Base-by-base conservation (phyloP, 2,329 filamentous ascomycete species). In the Penicillium occitanis region DNA sequence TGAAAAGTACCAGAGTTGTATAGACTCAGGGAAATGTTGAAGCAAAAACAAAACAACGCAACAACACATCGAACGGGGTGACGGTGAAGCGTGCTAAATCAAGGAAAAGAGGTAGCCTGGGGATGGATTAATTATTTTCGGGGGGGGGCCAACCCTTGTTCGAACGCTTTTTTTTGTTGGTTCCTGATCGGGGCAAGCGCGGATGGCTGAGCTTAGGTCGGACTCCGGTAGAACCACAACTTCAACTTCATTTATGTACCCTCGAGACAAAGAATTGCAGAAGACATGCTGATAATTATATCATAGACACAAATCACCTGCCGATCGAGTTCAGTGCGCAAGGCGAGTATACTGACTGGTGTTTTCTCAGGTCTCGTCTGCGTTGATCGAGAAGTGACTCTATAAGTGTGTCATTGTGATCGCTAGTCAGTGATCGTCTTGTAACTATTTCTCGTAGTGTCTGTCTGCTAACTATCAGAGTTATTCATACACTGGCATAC, bases 121-220 rank as follows among this genome's bases (percentile, higher is more conserved):
- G 53, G n/a, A 57, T 40, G 33, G 33, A 37, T 57, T 55, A 55
- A 55, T 55, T 57, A 57, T 57, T 57, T 37, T 57, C 53, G 53
- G 53, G 53, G n/a, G 53, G 48, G 48, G 8, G 40, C 53, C 53
- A 37, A 37, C 53, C n/a, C 3, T 19, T 30, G 28, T 8, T n/a
- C 17, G 28, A 25, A 30, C 28, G 33, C 28, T 55, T 40, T 57
- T 30, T 57, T 57, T 33, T 33, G 14, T 30, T 53, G 28, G 53
- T 25, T 57, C 53, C 53, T 57, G 33, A 37, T 57, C 19, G 53
- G 33, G 53, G 33, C 19, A 57, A 57, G 53, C 33, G 53, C 53
- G 33, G 53, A 57, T 57, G 53, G 53, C 53, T 57, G 25, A 22
- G 53, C 53, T 57, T 57, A 37, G 53, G n/a, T 40, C 33, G 33